These are phyloP conservation scores for Nakazawaea anatomiae DNA, from an alignment of 805 yeast genomes.

Conservation along the genomic window DNA sequence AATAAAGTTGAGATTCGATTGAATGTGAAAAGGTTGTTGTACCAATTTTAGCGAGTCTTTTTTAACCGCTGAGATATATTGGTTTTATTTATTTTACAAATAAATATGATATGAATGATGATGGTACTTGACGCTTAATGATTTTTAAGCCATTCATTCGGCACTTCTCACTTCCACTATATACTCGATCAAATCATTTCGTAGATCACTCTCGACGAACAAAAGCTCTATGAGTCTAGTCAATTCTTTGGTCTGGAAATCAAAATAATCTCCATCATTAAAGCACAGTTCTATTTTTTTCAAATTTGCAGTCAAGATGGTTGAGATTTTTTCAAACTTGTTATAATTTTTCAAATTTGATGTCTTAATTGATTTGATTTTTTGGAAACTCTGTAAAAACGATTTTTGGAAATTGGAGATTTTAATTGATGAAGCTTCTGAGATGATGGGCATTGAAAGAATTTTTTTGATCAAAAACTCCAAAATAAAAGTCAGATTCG, in stretches of 20 bases:
- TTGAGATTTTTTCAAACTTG: slow-evolving; percentile 22
- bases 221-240: slow-evolving; percentile 33
- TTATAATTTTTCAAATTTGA: slow-evolving; percentile 18
- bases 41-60: too few relatives aligned
- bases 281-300: slow-evolving; percentile 41
- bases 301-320: slow-evolving; percentile 28
- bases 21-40: too few relatives aligned
- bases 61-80: too few relatives aligned
- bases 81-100: too few relatives aligned
- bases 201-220: slow-evolving; percentile 39
- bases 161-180: slow-evolving; percentile 36
- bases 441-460: slow-evolving; percentile 1
- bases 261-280: slow-evolving; percentile 47
- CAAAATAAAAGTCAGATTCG: neutral
- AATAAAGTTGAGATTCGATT: too few relatives aligned
- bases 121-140: too few relatives aligned
- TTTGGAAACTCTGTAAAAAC: neutral
- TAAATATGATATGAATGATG: too few relatives aligned
- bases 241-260: slow-evolving; percentile 41
- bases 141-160: neutral
- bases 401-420: slow-evolving; percentile 3
- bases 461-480: slow-evolving; percentile 5
- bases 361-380: neutral
- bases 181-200: slow-evolving; percentile 39
- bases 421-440: slow-evolving; percentile 2